phyloP scores from a whole-genome alignment of 371 early-diverging fungal genomes.

The Mucor mucedo region DNA sequence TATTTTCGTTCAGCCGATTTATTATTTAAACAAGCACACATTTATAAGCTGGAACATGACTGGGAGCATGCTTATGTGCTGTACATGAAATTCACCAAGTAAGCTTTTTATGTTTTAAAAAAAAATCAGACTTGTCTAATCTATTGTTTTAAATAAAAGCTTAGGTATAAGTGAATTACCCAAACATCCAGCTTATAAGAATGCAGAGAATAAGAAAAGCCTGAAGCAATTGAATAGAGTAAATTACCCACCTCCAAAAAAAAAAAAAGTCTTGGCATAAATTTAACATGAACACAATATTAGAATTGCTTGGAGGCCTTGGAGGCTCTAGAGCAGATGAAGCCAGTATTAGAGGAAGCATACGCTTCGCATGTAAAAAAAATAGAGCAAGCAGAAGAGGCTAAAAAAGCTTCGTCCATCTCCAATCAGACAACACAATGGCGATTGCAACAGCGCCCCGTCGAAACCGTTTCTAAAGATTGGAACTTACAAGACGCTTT shows the following conservation, averaged over 20 bases:
- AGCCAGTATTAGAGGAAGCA: slow-evolving; percentile 39
- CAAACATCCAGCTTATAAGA: slow-evolving; percentile 57
- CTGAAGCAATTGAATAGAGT: slow-evolving; percentile 39
- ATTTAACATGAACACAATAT: not conserved
- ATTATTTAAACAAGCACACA: slow-evolving; percentile 58
- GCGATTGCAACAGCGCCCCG: slow-evolving; percentile 3
- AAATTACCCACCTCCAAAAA: slow-evolving; percentile 4
- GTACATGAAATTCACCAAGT: slow-evolving; percentile 65
- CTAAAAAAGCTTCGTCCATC: slow-evolving; percentile 9
- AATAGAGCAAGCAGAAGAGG: slow-evolving; percentile 10
- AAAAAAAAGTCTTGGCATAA: not conserved
- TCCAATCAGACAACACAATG: slow-evolving; percentile 6
- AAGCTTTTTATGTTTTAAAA: slow-evolving; percentile 12
- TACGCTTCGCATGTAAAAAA: slow-evolving; percentile 29
- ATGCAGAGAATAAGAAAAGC: slow-evolving; percentile 43
- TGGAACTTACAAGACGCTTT: slow-evolving; percentile 56
- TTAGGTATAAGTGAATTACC: slow-evolving; percentile 59
- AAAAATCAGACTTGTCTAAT: not conserved
- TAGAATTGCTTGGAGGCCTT: slow-evolving; percentile 57
- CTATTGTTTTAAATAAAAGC: slow-evolving; percentile 27
- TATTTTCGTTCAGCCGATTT: slow-evolving; percentile 63
- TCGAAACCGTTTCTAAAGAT: slow-evolving; percentile 8
- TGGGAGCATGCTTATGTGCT: slow-evolving; percentile 57
- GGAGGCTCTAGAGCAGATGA: slow-evolving; percentile 51
- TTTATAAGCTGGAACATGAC: slow-evolving; percentile 59